Conservation (phyloP, 169 alveolate species). For the Amoebophrya sp. region DNA sequence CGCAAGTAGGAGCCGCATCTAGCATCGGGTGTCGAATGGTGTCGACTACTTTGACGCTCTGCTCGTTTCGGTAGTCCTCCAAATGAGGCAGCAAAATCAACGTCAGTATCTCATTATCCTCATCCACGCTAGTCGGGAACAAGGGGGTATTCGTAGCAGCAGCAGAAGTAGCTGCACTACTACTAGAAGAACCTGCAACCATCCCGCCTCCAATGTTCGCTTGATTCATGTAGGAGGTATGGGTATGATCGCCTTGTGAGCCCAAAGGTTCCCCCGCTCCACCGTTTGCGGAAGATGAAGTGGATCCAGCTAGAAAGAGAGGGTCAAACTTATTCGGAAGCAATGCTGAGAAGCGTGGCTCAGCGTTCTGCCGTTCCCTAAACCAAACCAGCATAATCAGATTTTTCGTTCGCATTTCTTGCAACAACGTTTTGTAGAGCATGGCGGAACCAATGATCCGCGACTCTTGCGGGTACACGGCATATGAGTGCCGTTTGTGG, state of each 20-base stretch:
- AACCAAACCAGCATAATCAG: slow-evolving; percentile 9
- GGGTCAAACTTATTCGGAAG: not conserved
- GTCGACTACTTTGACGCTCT: not conserved
- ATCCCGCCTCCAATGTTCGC: no score
- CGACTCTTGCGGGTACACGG: not conserved
- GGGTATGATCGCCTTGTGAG: no score
- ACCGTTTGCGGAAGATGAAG: not conserved
- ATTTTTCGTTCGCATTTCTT: not conserved
- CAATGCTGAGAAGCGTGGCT: not conserved
- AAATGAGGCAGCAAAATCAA: not conserved
- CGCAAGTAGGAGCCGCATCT: not conserved
- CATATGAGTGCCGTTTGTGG: not conserved
- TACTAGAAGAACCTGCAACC: not conserved
- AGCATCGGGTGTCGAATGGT: not conserved
- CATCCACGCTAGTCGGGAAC: not conserved
- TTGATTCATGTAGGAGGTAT: no score
- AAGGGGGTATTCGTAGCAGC: not conserved
- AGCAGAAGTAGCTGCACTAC: not conserved
- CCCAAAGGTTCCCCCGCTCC: not conserved
- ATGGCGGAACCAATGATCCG: not conserved
- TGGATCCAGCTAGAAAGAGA: not conserved
- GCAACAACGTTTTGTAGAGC: not conserved
- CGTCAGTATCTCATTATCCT: not conserved
- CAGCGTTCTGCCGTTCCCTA: not conserved
- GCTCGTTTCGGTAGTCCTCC: slow-evolving; percentile 3